phyloP scores from a whole-genome alignment of 306 rosid species.

The Lotus japonicus region DNA sequence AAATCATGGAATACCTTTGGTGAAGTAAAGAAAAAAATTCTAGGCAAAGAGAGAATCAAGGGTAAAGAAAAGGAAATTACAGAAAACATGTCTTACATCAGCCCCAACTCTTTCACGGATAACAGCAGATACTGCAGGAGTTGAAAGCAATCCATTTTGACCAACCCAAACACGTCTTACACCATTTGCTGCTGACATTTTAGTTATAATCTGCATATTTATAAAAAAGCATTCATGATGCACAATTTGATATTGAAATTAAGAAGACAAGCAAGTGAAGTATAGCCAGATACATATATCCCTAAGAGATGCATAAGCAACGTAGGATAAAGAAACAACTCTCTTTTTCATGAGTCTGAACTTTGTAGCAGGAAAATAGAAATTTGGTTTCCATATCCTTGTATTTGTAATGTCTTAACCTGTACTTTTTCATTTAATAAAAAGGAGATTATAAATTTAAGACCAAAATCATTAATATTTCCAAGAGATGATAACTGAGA shows the following conservation, averaged over 20 bases:
- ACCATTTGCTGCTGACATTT: constrained; percentile 94
- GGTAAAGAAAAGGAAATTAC: neutral
- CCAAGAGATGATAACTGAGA: neutral
- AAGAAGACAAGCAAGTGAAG: neutral
- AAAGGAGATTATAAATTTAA: constrained; percentile 1
- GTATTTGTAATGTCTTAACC: too few species aligned
- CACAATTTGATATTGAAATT: neutral
- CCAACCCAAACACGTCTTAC: constrained; percentile 92
- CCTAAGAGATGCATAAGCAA: neutral
- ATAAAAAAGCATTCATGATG: constrained; percentile 6
- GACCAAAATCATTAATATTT: neutral
- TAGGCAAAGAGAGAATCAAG: neutral
- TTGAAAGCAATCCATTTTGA: constrained; percentile 91
- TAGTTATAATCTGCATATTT: constrained; percentile 65
- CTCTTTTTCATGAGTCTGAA: neutral
- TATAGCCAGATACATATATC: neutral
- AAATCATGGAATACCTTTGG: neutral
- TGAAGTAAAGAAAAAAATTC: constrained; percentile 4
- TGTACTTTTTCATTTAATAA: neutral
- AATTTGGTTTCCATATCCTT: neutral
- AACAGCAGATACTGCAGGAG: constrained; percentile 98
- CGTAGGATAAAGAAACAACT: constrained; percentile 8
- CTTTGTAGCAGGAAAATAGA: neutral
- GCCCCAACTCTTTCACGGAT: constrained; percentile 88
- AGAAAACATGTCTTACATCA: constrained; percentile 56